These are phyloP conservation scores for Aphanomyces stellatus DNA, from an alignment of 352 stramenopile genomes.

Conservation along the genomic window DNA sequence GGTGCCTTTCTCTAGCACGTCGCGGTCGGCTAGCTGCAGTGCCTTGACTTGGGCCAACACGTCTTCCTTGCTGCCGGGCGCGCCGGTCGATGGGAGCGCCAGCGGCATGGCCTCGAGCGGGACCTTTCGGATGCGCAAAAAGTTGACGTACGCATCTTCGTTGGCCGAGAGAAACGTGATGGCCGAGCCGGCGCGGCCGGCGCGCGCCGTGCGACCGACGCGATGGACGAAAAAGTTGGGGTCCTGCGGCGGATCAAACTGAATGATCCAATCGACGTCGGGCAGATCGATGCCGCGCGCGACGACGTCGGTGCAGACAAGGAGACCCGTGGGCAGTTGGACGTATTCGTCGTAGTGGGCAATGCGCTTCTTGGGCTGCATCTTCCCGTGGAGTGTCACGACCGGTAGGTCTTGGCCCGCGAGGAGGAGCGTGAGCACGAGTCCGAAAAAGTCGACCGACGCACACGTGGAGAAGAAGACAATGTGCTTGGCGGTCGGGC, in stretches of 20 bases:
- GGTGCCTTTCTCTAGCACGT: slow-evolving; percentile 97
- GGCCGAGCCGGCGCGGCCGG: slow-evolving; percentile 87
- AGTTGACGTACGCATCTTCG: slow-evolving; percentile 96
- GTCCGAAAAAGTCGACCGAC: slow-evolving; percentile 97
- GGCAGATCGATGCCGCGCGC: slow-evolving; percentile 97
- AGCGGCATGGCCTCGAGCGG: slow-evolving; percentile 74
- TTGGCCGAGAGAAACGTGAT: slow-evolving; percentile 95
- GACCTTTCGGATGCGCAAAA: slow-evolving; percentile 93
- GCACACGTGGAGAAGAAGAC: slow-evolving; percentile 99
- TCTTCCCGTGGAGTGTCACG: slow-evolving; percentile 90
- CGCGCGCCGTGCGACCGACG: slow-evolving; percentile 95
- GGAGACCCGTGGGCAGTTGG: slow-evolving; percentile 43
- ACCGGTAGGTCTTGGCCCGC: slow-evolving; percentile 30
- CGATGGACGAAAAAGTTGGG: slow-evolving; percentile 99
- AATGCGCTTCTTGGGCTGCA: slow-evolving; percentile 87
- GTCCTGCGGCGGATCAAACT: slow-evolving; percentile 96
- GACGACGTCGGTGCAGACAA: slow-evolving; percentile 99
- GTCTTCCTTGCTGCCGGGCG: slow-evolving; percentile 34
- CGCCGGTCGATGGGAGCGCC: no score
- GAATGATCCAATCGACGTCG: slow-evolving; percentile 98
- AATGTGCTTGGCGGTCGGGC: slow-evolving; percentile 87
- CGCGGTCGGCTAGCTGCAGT: slow-evolving; percentile 88
- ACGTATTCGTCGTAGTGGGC: slow-evolving; percentile 71
- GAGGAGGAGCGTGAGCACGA: slow-evolving; percentile 79
- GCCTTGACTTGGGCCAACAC: slow-evolving; percentile 87